Evolutionary conservation across 345 rosid species (phyloP), one percentile per base, ranked within the genome.

Genomic region (Melaleuca quinquenervia): DNA sequence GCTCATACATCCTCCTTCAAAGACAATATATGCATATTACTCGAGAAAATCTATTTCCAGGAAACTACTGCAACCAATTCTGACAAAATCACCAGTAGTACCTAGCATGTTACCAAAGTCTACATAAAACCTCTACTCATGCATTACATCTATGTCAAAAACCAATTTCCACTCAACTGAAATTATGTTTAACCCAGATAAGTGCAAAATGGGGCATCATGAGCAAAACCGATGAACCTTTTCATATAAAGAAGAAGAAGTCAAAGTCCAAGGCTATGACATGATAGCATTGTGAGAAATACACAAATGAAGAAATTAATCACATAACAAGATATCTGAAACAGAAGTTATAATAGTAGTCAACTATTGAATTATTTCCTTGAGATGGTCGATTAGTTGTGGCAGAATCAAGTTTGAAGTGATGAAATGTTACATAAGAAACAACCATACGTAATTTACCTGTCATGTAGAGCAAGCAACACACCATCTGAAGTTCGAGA

Each of bases 401-500:
- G 48, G 78, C 78, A 5, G 78, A 70, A 18, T 41, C 12, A 70
- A 24, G 78, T 45, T 18, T 32, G 78, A 70, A 70, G 78, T 45
- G 36, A 12, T 70, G 78, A 32, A 32, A 41, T 32, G 78, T 70
- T 70, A 9, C 24, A 70, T 32, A 70, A 70, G 48, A 5, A 64
- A 70, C 20, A 32, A 70, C 11, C 18, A 5, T 41, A 70, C 24
- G 24, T 70, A 82, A 82, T n/a, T 51, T 50, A 96, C 99, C 99
- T 95, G 86, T 96, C 96, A 86, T 96, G 98, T 11, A 97, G 94
- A 88, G 98, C 98, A 90, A 97, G 93, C 86, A 97, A 83, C 86
- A 91, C 92, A 87, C 99, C 98, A 90, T 97, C 99, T 75, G 90
- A 90, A 22, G 99, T 94, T 60, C 98, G 98, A 82, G 99, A 97